Conservation (phyloP, 768 basidiomycete genomes). For the Pleurotus pulmonarius region DNA sequence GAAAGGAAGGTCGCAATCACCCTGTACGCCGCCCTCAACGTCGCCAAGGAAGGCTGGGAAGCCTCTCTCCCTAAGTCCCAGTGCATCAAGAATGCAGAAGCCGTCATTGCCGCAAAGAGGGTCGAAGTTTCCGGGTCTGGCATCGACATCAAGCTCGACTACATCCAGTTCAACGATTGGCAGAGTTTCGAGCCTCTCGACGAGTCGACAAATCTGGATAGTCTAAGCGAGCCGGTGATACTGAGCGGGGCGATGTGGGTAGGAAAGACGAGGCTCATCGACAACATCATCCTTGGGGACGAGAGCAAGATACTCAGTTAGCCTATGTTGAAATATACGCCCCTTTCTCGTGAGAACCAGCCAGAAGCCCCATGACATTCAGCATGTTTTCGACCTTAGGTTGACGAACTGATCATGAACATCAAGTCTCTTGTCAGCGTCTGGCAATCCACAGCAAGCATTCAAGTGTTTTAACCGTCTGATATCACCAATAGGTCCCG, state of each 20-base stretch:
- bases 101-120: conserved; percentile 31
- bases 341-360: no score
- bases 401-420: no score
- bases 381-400: no score
- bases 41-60: conserved; percentile 54
- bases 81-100: conserved; percentile 40
- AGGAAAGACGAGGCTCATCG: conserved; percentile 85
- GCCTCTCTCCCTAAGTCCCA: conserved; percentile 45
- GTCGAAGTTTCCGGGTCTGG: conserved; percentile 25
- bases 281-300: conserved; percentile 81
- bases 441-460: no score
- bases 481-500: no score
- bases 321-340: background rate
- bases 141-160: conserved; percentile 69
- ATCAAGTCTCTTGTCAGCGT: no score
- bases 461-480: no score
- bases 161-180: conserved; percentile 85
- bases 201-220: conserved; percentile 17
- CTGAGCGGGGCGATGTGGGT: conserved; percentile 87
- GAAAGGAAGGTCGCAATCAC: conserved; percentile 68
- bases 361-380: no score
- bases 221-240: conserved; percentile 43
- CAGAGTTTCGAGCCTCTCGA: conserved; percentile 66
- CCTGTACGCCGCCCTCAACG: conserved; percentile 65
- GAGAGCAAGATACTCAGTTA: conserved; percentile 28